Base-by-base conservation (phyloP, 768 basidiomycete genomes). In the Rhizopogon rudus region DNA sequence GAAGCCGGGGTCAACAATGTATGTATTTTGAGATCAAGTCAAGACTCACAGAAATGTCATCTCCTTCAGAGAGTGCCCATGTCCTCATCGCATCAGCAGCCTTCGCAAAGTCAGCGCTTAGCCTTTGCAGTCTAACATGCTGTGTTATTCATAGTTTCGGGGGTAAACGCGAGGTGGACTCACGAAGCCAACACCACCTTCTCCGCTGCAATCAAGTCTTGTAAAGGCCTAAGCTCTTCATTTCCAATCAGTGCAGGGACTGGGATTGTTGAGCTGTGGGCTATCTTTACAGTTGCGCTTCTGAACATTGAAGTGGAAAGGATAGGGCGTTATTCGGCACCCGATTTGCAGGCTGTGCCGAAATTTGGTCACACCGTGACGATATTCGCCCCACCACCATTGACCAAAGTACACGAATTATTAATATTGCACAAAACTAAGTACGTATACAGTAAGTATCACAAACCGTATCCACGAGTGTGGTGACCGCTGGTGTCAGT, bases 141-240 rank as follows among this genome's bases (percentile, higher is more conserved):
- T 9, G 31, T 25, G 14, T 46, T 3, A 33, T 28, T 22, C 16
- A 35, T 37, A 49, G 31, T 20, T 31, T 22, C 17, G 40, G 28
- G 4, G 22, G 3, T 29, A 37, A 39, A 31, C 16, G 2, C 20
- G 13, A 40, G 12, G 14, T 22, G 14, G 28, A 76, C 85, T 63
- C 63, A 93, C 91, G 88, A 81, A 48, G 77, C 71, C 35, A 95
- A 75, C 6, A 95, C 84, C 8, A 79, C 72, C 73, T 98, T 98
- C 72, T 97, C 93, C 1, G 89, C 82, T 2, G 83, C 86, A 54
- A 98, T 98, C 57, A 96, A 77, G 64, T 94, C 92, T 66, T 97
- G 93, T 5, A 97, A 74, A 0, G 86, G 82, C 22, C 87, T 74
- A 7, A 93, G 71, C 66, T 95, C 93, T 61, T 86, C 83, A 67